Evolutionary conservation across 208 protist genomes (phyloP), one percentile per base, ranked within the genome.

Genomic region (Acanthamoeba royreba): DNA sequence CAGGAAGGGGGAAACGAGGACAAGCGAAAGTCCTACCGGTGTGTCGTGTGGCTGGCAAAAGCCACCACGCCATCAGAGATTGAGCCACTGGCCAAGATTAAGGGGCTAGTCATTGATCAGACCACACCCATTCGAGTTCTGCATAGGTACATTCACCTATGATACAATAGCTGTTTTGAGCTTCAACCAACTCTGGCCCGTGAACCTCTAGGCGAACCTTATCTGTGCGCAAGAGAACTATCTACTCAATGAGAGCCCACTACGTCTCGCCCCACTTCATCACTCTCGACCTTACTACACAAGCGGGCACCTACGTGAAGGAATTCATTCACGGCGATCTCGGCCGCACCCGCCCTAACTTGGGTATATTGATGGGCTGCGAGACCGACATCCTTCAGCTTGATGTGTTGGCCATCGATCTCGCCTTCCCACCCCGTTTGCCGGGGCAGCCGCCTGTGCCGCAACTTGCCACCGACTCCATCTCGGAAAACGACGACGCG

Each of bases 241-340:
- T 97, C 52, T 28, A 95, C 43, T 61, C 40, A 43, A 43, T 96
- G 31, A 0, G 31, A 13, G 63, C 47, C 0, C 17, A 94, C 15
- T 69, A 46, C n/a, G 61, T 98, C 15, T 94, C 52, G 17, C 85
- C 94, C 11, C 97, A 97, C 77, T 97, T 94, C 46, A 53, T 97
- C 42, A 35, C 88, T 4, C 61, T 98, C 17, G 63, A 95, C 38
- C 69, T 98, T 0, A 33, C 28, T 11, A 97, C 96, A 19, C 86
- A 95, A 61, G 96, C 96, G 11, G 97, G 97, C 40, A 98, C 97
- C 19, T 97, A 96, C 66, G 93, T 97, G 72, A 97, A 97, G 92
- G 97, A 98, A 79, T 98, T 98, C 92, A 96, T 97, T 40, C 97
- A 98, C 69, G 95, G 97, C n/a, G 97, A 98, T 90, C 46, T 97